phyloP scores from a whole-genome alignment of 345 rosid species.

The Arabidopsis arenosa region DNA sequence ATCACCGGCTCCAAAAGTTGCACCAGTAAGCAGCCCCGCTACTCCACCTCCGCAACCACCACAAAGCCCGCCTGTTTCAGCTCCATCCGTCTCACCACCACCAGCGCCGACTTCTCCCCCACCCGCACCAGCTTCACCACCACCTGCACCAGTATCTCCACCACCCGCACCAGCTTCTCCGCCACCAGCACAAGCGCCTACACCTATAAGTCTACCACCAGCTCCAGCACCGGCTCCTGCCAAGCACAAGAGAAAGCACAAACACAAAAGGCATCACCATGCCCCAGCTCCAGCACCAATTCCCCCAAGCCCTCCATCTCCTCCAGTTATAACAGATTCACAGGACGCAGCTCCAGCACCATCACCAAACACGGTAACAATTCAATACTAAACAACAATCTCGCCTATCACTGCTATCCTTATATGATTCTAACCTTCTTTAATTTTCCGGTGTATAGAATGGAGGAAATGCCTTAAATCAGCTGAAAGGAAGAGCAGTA shows the following conservation, averaged over 20 bases:
- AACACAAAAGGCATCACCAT: constrained; percentile 66
- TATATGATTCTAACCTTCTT: not conserved
- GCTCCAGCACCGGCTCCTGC: constrained; percentile 70
- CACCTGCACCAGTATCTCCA: constrained; percentile 53
- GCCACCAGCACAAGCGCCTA: constrained; percentile 48
- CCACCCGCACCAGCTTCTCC: constrained; percentile 49
- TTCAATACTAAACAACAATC: constrained; percentile 16
- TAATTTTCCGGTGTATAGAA: constrained; percentile 54
- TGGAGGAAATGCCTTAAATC: constrained; percentile 59
- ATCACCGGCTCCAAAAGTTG: constrained; percentile 63
- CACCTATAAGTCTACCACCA: constrained; percentile 59
- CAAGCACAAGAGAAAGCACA: constrained; percentile 72
- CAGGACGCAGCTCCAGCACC: constrained; percentile 83
- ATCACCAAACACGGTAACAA: constrained; percentile 67
- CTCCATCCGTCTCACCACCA: constrained; percentile 58
- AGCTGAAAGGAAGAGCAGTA: constrained; percentile 52
- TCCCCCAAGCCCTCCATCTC: constrained; percentile 85
- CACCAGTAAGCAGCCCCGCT: constrained; percentile 67
- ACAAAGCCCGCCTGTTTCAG: constrained; percentile 55
- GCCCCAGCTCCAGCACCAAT: constrained; percentile 78
- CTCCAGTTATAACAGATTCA: constrained; percentile 62
- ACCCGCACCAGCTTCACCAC: constrained; percentile 50
- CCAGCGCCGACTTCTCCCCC: constrained; percentile 57
- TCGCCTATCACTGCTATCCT: constrained; percentile 1
- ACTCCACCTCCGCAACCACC: constrained; percentile 63